phyloP scores from a whole-genome alignment of 306 rosid genomes.

The Carpinus viminea region DNA sequence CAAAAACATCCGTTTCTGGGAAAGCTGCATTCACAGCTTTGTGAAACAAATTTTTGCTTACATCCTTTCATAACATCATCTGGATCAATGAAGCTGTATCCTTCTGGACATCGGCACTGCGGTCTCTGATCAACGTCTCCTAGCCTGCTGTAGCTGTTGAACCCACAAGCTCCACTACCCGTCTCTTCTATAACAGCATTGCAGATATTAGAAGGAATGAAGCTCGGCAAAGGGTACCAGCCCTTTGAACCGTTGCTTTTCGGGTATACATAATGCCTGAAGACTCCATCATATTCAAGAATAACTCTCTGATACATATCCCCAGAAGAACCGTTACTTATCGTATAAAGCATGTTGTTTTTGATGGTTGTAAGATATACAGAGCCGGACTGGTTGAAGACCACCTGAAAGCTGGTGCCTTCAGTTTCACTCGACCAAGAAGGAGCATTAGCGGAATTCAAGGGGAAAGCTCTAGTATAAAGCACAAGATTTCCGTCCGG shows the following conservation, averaged over 20 bases:
- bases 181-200: accelerated
- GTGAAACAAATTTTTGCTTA: slow-evolving; percentile 28
- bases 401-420: slow-evolving; percentile 12
- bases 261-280: slow-evolving; percentile 52
- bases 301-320: slow-evolving; percentile 53
- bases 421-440: slow-evolving; percentile 6
- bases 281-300: slow-evolving; percentile 60
- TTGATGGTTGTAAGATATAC: slow-evolving; percentile 21
- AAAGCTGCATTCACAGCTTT: slow-evolving; percentile 37
- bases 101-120: slow-evolving; percentile 10
- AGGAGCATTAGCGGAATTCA: background rate
- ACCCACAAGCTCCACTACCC: background rate
- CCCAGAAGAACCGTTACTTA: background rate
- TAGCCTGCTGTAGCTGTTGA: background rate
- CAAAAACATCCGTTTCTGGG: slow-evolving; percentile 2
- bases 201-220: slow-evolving; percentile 7
- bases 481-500: slow-evolving; percentile 21
- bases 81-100: slow-evolving; percentile 29
- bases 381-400: slow-evolving; percentile 45
- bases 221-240: background rate
- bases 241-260: background rate
- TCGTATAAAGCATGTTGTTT: background rate
- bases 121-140: slow-evolving; percentile 4
- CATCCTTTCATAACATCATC: slow-evolving; percentile 32
- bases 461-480: slow-evolving; percentile 41